Percentiles rank a stretch among this genome's conserved stretches.
Evolutionary conservation across 2,329 filamentous ascomycete genomes (phyloP).

Genomic region (Verticillium nubilum): DNA sequence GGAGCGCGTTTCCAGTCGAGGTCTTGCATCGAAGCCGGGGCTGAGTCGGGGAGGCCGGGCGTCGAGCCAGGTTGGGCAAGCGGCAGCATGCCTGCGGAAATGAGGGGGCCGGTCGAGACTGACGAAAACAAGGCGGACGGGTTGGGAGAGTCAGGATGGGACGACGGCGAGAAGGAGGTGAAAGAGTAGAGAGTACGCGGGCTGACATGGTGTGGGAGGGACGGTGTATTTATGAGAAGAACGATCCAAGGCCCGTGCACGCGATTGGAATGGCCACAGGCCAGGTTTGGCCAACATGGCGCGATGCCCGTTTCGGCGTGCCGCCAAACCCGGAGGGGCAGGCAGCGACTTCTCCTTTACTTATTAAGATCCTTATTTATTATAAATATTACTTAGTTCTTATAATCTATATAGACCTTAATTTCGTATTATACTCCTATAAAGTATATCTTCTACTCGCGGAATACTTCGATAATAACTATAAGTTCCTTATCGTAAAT

Average conservation of each 20-base stretch:
- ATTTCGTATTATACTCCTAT: too few relatives aligned
- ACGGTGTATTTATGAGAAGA: background rate
- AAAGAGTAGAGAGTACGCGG: background rate
- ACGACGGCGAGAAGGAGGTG: background rate
- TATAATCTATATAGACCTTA: too few relatives aligned
- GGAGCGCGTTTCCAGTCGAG: background rate
- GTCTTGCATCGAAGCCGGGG: background rate
- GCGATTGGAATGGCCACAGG: background rate
- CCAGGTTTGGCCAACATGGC: background rate
- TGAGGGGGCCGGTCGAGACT: background rate
- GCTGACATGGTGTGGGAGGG: background rate
- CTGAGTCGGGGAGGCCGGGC: background rate
- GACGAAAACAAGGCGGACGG: background rate
- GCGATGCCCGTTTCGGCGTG: background rate
- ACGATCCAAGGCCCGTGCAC: background rate
- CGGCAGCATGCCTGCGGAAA: background rate
- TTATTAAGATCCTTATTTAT: background rate
- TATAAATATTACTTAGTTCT: too few relatives aligned
- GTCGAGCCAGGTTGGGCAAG: background rate
- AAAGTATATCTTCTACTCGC: too few relatives aligned
- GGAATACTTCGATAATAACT: too few relatives aligned
- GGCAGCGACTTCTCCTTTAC: background rate
- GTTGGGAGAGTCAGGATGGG: background rate
- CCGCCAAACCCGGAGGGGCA: background rate
- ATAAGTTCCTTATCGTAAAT: too few relatives aligned